A percentile compares a stretch with the other conserved stretches of the same genome.
Evolutionary conservation across 257 asterid species (phyloP).

Genomic region (Solanum etuberosum): DNA sequence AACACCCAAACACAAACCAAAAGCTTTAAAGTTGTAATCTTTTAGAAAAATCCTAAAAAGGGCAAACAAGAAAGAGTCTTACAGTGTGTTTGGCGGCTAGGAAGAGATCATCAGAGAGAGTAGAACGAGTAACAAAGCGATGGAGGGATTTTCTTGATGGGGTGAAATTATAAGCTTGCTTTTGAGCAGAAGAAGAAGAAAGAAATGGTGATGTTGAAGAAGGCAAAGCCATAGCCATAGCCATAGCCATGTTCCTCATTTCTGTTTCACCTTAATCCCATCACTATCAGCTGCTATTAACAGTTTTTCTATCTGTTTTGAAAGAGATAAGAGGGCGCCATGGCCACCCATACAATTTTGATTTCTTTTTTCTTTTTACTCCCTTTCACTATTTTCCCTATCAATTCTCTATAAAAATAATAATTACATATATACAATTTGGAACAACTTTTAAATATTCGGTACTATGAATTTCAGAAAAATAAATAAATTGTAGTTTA

Average conservation of each 20-base stretch:
- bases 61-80: background rate
- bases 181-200: background rate
- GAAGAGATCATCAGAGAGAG: conserved; percentile 21
- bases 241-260: background rate
- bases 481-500: no score
- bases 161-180: background rate
- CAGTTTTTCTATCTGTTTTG: background rate
- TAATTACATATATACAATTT: no score
- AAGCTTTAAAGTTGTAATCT: background rate
- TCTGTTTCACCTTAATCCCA: background rate
- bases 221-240: background rate
- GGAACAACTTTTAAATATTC: no score
- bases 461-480: no score
- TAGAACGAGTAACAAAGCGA: conserved; percentile 21
- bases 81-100: conserved; percentile 64
- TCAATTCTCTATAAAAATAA: background rate
- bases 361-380: background rate
- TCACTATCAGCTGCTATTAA: background rate
- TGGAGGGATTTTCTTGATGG: conserved; percentile 5
- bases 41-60: background rate
- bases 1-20: background rate
- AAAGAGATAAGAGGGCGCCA: background rate
- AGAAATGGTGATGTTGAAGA: background rate
- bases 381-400: background rate
- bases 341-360: background rate